Evolutionary conservation across 257 asterid species (phyloP).

Genomic region (Nicotiana noctiflora): DNA sequence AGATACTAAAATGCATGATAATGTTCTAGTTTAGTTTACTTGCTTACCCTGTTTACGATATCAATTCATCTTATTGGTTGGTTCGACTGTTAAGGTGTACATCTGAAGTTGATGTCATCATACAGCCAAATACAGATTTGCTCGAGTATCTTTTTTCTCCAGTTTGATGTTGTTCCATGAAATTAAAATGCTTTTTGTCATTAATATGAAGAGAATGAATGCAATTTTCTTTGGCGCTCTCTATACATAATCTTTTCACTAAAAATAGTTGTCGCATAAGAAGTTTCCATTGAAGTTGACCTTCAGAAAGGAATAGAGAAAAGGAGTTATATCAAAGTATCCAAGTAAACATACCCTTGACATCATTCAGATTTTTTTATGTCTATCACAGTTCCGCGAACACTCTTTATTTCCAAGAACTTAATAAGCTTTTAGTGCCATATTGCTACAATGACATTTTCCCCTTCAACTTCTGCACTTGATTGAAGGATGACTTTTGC

Average conservation of each 20-base stretch:
- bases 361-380: background rate
- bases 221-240: background rate
- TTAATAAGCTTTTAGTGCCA: background rate
- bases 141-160: background rate
- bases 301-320: background rate
- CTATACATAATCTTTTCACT: background rate
- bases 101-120: too few relatives aligned
- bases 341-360: background rate
- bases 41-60: background rate
- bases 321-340: background rate
- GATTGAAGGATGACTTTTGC: background rate
- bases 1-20: background rate
- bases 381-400: background rate
- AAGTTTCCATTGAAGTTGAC: background rate
- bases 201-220: background rate
- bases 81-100: background rate
- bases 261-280: background rate
- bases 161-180: background rate
- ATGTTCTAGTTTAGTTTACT: background rate
- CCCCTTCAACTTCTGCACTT: background rate
- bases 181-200: too few relatives aligned
- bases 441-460: background rate
- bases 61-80: background rate
- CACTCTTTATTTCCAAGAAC: background rate
- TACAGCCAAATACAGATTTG: background rate